phyloP scores from a whole-genome alignment of 2,329 filamentous ascomycete genomes.

The Periconia sp. region DNA sequence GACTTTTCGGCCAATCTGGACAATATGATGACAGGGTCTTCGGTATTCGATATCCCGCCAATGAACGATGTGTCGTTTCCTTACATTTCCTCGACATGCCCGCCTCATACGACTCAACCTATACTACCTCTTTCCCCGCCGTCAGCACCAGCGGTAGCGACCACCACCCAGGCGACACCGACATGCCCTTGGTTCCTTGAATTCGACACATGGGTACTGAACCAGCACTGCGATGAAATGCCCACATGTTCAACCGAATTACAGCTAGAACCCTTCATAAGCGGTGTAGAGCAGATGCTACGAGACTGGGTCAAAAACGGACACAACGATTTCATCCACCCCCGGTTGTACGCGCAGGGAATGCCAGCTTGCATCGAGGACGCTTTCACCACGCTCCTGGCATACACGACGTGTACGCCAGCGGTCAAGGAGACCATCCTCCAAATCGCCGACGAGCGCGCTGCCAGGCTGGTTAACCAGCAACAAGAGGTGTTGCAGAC shows the following conservation, averaged over 20 bases:
- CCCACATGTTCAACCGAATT: neutral
- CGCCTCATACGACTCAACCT: neutral
- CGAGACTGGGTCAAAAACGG: neutral
- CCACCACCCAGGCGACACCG: neutral
- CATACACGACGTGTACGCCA: neutral
- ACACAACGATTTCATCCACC: constrained; percentile 2
- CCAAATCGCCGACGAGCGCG: neutral
- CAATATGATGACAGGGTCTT: neutral
- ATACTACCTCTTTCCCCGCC: neutral
- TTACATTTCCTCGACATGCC: neutral
- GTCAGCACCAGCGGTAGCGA: neutral
- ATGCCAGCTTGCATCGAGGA: neutral
- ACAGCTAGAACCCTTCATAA: neutral
- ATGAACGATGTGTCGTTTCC: neutral
- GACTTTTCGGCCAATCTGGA: neutral
- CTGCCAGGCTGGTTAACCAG: neutral
- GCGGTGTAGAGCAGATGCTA: neutral
- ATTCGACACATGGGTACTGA: neutral
- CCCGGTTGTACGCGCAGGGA: neutral
- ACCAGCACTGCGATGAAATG: neutral
- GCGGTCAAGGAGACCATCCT: neutral
- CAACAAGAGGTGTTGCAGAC: neutral
- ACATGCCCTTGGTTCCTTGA: constrained; percentile 1
- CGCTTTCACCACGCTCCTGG: constrained; percentile 1
- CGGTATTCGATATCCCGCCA: neutral